Conservation (phyloP, 306 rosid genomes). For the Crotalaria pallida region DNA sequence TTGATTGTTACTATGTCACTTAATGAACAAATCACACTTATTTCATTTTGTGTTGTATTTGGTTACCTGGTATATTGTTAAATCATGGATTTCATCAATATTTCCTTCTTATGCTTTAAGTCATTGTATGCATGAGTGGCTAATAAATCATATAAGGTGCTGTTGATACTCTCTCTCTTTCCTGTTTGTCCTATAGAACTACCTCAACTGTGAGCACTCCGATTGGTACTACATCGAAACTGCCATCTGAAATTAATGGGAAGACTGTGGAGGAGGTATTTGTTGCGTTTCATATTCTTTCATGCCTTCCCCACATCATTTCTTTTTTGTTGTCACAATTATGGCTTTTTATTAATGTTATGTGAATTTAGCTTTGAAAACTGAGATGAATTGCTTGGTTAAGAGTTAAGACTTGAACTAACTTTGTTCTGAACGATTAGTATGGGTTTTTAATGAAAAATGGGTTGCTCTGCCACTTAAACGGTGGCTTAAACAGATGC, state of each 20-base stretch:
- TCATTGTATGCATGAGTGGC: slow-evolving; percentile 12
- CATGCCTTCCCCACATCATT: background rate
- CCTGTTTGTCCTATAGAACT: slow-evolving; percentile 42
- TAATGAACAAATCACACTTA: background rate
- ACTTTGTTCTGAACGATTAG: too few relatives aligned
- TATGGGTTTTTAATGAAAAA: background rate
- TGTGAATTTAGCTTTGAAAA: slow-evolving; percentile 2
- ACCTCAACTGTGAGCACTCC: slow-evolving; percentile 55
- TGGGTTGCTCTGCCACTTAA: background rate
- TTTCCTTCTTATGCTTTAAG: background rate
- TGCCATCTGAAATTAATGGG: slow-evolving; percentile 93
- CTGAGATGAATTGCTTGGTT: background rate
- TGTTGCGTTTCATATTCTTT: background rate
- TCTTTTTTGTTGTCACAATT: background rate
- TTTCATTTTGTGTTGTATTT: background rate
- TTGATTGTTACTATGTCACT: background rate
- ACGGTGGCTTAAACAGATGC: background rate
- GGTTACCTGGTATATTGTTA: background rate
- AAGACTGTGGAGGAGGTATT: slow-evolving; percentile 95
- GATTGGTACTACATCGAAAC: slow-evolving; percentile 52
- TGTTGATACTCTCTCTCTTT: slow-evolving; percentile 17
- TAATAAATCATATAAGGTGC: slow-evolving; percentile 3
- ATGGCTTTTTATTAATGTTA: background rate
- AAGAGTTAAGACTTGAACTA: background rate
- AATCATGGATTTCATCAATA: background rate